Evolutionary conservation across 345 rosid genomes (phyloP), one percentile per base, ranked within the genome.

Genomic region (Trapa incisa): DNA sequence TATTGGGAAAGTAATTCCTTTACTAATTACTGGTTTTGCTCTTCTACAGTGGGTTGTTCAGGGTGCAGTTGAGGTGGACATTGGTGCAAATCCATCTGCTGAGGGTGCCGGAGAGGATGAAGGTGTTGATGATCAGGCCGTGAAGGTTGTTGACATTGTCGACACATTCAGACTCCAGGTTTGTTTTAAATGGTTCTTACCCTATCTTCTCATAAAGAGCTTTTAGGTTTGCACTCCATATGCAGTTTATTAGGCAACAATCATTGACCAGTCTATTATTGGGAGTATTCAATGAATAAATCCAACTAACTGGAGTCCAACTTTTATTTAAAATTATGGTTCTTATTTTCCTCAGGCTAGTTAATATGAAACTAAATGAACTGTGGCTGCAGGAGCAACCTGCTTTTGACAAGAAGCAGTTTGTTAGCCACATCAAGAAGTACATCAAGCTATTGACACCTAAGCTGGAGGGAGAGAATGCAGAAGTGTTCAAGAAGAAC

Each of bases 121-220:
- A 66, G 87, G 94, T 74, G 96, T 89, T 69, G 98, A 95, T 80
- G 98, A 91, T 75, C 81, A 83, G 68, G 68, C 80, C 45, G 82
- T 54, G 37, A 95, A 89, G 85, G 97, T 91, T 42, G 96, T 95
- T 29, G 97, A 95, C 84, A 86, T 95, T 53, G 93, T 87, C 0
- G 96, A 91, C 84, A 95, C 97, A 61, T 95, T 95, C 69, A 87
- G 99, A 80, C 99, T 95, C 39, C 99, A 91, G 96, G 98, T 92
- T 68, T 4, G 76, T 42, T 29, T 37, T 13, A 45, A 4, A 52
- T 68, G 14, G 1, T 62, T 3, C 41, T 41, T 32, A 13, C 15
- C 42, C 4, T 52, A 38, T 45, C 48, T 45, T 68, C 33, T 8
- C n/a, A 54, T 9, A 39, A 3, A 35, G 29, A 41, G 5, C 11